Evolutionary conservation across 345 rosid species (phyloP), one percentile per base, ranked within the genome.

Genomic region (Rhizophora mangle): DNA sequence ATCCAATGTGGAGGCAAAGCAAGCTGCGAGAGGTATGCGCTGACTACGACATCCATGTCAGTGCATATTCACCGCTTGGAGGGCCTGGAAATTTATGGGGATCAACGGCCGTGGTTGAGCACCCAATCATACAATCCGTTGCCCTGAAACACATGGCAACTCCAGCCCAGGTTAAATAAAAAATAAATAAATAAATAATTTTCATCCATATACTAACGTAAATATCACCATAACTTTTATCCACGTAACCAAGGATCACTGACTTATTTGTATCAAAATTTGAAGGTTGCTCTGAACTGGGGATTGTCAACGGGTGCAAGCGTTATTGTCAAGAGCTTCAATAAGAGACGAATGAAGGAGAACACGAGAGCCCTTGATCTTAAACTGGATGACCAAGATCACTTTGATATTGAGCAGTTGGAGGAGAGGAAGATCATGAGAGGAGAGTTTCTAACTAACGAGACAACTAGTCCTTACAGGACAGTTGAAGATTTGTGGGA

Each of bases 11-110:
- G 98, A 87, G 87, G 79, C 96, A 90, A 82, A 75, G 74, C 63
- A 87, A 80, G 80, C 87, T 93, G 22, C 70, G 98, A 49, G 76
- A 82, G 63, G 83, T 81, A 9, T 93, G 98, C 60, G 78, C 68
- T 13, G 86, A 87, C 27, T 63, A 81, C 76, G 83, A 81, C 22
- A 86, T 90, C 74, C 96, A 89, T 65, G 86, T 90, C 5, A 90
- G 98, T 70, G 96, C 96, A 26, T 93, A 93, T 67, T 88, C 96
- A 34, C 96, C 96, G 1, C 83, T 88, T 1, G 96, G 96, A 58
- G 96, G 84, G 39, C 98, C 96, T 24, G 96, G 96, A 7, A 87
- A 88, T 67, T 21, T 72, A 9, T 88, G 96, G 96, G 96, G 98
- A 53, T 82, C 96, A 64, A 89, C 84, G 9, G 89, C 90, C 21